Evolutionary conservation across 768 basidiomycete species (phyloP).

Genomic region (Sarcomyxa edulis): DNA sequence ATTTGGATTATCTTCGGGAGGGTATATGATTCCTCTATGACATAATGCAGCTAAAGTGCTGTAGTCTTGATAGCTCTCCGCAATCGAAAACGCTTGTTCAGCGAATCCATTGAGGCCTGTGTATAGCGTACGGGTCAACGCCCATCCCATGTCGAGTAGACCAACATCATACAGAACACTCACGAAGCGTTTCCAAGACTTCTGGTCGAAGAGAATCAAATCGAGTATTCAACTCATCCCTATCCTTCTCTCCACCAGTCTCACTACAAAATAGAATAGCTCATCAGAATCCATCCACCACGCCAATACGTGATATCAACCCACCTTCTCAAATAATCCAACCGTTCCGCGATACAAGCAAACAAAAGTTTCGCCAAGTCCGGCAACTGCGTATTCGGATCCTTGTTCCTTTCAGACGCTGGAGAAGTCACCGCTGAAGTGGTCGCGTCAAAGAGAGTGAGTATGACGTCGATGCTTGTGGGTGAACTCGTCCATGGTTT

Average conservation of each 20-base stretch:
- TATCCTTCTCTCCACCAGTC: slow-evolving; percentile 48
- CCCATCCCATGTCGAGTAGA: slow-evolving; percentile 2
- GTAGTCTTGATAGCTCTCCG: slow-evolving; percentile 86
- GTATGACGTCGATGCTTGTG: slow-evolving; percentile 59
- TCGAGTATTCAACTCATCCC: slow-evolving; percentile 53
- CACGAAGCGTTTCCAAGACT: slow-evolving; percentile 77
- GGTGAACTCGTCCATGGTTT: slow-evolving; percentile 83
- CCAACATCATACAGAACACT: slow-evolving; percentile 24
- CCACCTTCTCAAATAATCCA: slow-evolving; percentile 65
- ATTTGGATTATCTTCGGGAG: slow-evolving; percentile 61
- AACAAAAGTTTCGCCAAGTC: slow-evolving; percentile 61
- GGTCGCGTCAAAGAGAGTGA: slow-evolving; percentile 67
- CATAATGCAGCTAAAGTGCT: slow-evolving; percentile 80
- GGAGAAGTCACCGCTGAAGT: slow-evolving; percentile 41
- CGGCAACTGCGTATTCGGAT: slow-evolving; percentile 44
- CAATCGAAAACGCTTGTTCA: slow-evolving; percentile 71
- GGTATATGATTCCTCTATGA: slow-evolving; percentile 59
- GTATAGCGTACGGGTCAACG: background rate
- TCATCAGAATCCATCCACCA: background rate
- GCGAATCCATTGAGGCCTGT: slow-evolving; percentile 65
- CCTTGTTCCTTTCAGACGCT: slow-evolving; percentile 19
- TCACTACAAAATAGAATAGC: slow-evolving; percentile 34
- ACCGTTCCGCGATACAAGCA: slow-evolving; percentile 59
- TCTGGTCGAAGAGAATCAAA: slow-evolving; percentile 73
- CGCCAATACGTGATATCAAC: slow-evolving; percentile 1